A percentile compares a stretch with the other conserved stretches of the same genome.
Conservation (phyloP, 495 filamentous ascomycete species). For the Penicillium crystallinum region DNA sequence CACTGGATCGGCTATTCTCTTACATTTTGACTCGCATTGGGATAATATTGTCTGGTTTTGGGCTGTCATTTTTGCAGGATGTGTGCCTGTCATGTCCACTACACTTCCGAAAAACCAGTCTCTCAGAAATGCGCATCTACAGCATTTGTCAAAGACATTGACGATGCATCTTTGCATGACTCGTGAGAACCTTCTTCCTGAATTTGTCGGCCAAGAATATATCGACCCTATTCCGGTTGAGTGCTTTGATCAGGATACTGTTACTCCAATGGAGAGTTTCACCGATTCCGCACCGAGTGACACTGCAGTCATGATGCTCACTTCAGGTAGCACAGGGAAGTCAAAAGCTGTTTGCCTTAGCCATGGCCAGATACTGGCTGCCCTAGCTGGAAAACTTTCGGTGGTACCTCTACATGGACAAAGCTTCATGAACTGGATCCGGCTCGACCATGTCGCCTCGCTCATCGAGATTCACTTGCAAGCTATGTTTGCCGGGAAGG, state of each 20-base stretch:
- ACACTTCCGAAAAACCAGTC: conserved; percentile 30
- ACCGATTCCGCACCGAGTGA: not conserved
- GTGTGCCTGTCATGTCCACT: conserved; percentile 37
- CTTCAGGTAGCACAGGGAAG: conserved; percentile 50
- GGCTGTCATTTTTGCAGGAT: conserved; percentile 31
- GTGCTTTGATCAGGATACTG: too few relatives aligned
- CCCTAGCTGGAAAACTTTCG: conserved; percentile 37
- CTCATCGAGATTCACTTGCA: conserved; percentile 45
- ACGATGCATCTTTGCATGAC: conserved; percentile 17
- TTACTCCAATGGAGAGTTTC: not conserved
- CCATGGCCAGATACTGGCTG: conserved; percentile 37
- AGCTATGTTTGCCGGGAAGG: conserved; percentile 31
- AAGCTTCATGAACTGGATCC: conserved; percentile 43
- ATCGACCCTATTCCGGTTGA: not conserved
- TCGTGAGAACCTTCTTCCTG: not conserved
- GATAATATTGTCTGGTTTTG: conserved; percentile 42
- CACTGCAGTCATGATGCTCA: conserved; percentile 44
- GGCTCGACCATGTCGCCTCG: conserved; percentile 49
- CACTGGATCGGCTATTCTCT: too few relatives aligned
- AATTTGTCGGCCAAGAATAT: not conserved
- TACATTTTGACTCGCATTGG: conserved; percentile 34
- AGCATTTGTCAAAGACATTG: conserved; percentile 9
- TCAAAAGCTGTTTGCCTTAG: conserved; percentile 45
- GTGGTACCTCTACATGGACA: not conserved
- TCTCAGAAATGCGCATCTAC: too few relatives aligned